Conservation (phyloP, 352 stramenopile species). For the Pythium aphanidermatum region DNA sequence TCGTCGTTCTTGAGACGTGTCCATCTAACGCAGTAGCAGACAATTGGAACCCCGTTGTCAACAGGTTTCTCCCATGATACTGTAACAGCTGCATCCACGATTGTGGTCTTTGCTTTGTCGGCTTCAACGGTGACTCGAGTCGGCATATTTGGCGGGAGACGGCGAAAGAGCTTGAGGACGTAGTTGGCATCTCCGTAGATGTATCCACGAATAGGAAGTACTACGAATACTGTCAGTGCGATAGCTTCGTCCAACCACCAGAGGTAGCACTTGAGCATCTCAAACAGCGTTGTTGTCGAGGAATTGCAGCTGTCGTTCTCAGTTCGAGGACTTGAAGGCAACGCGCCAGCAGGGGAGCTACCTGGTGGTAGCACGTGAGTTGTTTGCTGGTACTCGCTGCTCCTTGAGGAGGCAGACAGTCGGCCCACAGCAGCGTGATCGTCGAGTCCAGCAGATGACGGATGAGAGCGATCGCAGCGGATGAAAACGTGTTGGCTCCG, state of each 20-base stretch:
- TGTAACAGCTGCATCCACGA: constrained; percentile 45
- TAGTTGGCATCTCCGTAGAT: constrained; percentile 82
- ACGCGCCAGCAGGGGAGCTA: no score
- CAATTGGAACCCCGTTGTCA: constrained; percentile 73
- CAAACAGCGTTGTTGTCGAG: constrained; percentile 4
- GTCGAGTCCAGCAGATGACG: not conserved
- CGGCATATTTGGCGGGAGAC: constrained; percentile 74
- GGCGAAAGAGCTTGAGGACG: constrained; percentile 53
- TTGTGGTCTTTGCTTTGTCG: constrained; percentile 44
- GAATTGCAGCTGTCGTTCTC: no score
- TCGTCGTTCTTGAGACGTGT: constrained; percentile 72
- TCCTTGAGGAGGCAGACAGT: not conserved
- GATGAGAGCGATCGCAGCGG: constrained; percentile 30
- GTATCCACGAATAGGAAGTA: constrained; percentile 71
- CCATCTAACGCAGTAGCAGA: constrained; percentile 81
- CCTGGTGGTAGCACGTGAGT: no score
- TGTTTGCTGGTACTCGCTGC: no score
- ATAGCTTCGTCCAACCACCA: constrained; percentile 87
- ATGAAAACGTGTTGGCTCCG: constrained; percentile 54
- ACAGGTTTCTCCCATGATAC: constrained; percentile 77
- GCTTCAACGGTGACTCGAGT: constrained; percentile 69
- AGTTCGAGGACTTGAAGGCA: no score
- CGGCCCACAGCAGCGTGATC: not conserved
- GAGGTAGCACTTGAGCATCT: constrained; percentile 57
- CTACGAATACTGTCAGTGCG: constrained; percentile 60